Evolutionary conservation across 176 grass and related monocot genomes (phyloP).

Genomic region (Thalia dealbata): DNA sequence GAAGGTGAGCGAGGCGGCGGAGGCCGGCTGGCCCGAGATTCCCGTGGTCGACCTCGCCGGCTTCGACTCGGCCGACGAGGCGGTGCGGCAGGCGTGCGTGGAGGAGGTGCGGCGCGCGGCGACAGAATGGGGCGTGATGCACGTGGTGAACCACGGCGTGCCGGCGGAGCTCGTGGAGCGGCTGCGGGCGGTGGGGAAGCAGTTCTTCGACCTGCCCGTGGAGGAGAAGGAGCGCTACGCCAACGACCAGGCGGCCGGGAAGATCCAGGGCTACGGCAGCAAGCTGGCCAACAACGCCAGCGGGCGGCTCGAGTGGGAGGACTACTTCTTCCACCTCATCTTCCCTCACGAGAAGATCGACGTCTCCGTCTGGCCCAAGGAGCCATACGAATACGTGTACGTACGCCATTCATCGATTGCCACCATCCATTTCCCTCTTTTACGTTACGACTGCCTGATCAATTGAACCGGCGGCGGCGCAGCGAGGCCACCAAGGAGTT

Average conservation of each 20-base stretch:
- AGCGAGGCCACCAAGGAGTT: constrained; percentile 45
- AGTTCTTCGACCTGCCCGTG: constrained; percentile 59
- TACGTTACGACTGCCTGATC: too few species aligned
- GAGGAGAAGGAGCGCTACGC: constrained; percentile 61
- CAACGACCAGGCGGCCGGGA: constrained; percentile 55
- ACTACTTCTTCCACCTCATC: constrained; percentile 90
- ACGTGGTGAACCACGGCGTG: constrained; percentile 64
- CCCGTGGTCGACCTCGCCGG: constrained; percentile 58
- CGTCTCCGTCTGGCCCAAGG: constrained; percentile 38
- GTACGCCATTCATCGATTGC: too few species aligned
- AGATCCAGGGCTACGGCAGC: constrained; percentile 64
- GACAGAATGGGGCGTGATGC: constrained; percentile 79
- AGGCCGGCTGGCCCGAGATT: constrained; percentile 22
- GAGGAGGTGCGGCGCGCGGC: constrained; percentile 51
- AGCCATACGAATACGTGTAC: constrained; percentile 44
- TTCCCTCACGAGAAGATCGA: constrained; percentile 38
- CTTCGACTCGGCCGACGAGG: constrained; percentile 18
- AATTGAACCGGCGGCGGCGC: background rate
- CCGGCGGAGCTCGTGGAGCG: constrained; percentile 29
- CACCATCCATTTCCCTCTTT: too few species aligned
- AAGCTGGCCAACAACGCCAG: constrained; percentile 48
- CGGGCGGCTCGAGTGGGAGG: constrained; percentile 75
- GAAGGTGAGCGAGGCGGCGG: constrained; percentile 13
- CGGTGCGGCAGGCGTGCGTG: constrained; percentile 17
- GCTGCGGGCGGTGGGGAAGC: constrained; percentile 40